Evolutionary conservation across 345 rosid genomes (phyloP).

Genomic region (Toxicodendron radicans): DNA sequence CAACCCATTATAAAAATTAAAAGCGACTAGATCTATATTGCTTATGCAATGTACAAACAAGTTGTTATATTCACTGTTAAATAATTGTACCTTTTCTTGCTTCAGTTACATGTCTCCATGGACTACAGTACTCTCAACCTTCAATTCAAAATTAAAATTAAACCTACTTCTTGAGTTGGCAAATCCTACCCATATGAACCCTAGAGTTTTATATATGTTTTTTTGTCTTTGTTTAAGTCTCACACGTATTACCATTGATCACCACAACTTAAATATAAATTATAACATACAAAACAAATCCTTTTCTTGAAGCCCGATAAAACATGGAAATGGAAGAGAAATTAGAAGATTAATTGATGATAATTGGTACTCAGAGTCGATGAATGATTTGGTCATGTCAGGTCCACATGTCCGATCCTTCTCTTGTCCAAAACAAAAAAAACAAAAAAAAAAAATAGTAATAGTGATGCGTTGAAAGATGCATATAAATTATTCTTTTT

Average conservation of each 20-base stretch:
- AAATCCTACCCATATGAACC: constrained; percentile 8
- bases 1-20: constrained; percentile 17
- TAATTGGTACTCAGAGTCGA: constrained; percentile 8
- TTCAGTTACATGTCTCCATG: not conserved
- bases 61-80: not conserved
- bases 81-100: not conserved
- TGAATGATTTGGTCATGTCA: constrained; percentile 24
- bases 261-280: too few species aligned
- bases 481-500: constrained; percentile 17
- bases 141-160: not conserved
- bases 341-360: not conserved
- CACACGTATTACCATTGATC: too few species aligned
- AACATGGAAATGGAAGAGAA: not conserved
- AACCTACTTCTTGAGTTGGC: constrained; percentile 20
- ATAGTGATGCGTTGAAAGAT: constrained; percentile 20
- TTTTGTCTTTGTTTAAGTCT: too few species aligned
- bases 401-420: constrained; percentile 27
- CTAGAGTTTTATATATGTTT: not conserved
- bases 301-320: constrained; percentile 4
- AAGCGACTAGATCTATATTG: constrained; percentile 27
- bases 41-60: constrained; percentile 29
- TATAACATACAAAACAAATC: too few species aligned
- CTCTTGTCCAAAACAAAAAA: constrained; percentile 5
- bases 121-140: not conserved
- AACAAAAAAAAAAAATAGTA: constrained; percentile 13